phyloP scores from a whole-genome alignment of 208 protist species.

The Trypanosoma theileri region DNA sequence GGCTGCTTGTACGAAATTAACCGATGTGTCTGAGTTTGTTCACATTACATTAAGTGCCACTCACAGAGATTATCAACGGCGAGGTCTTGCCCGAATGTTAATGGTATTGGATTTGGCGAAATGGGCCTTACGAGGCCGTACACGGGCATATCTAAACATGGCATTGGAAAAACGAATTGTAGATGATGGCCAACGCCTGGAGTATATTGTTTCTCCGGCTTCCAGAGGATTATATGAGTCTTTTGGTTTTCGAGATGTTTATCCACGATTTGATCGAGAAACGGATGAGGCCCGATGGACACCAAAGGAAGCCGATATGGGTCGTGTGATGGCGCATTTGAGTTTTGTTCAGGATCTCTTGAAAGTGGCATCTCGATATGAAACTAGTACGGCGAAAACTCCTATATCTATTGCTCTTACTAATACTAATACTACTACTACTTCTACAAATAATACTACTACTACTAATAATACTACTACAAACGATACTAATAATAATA shows the following conservation, averaged over 20 bases:
- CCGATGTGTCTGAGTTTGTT: constrained; percentile 77
- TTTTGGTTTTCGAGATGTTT: constrained; percentile 78
- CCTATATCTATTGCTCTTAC: neutral
- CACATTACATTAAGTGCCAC: constrained; percentile 87
- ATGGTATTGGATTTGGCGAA: constrained; percentile 75
- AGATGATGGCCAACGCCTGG: constrained; percentile 52
- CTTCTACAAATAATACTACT: too few relatives aligned
- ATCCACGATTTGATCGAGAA: constrained; percentile 65
- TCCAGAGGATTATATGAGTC: constrained; percentile 67
- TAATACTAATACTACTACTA: too few relatives aligned
- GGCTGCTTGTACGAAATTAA: constrained; percentile 51
- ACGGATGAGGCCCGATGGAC: constrained; percentile 73
- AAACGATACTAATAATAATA: neutral
- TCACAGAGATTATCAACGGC: constrained; percentile 45
- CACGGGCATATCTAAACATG: constrained; percentile 80
- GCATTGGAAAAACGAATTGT: constrained; percentile 81
- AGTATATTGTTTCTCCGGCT: constrained; percentile 57
- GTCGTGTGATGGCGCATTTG: constrained; percentile 78
- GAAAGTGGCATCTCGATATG: constrained; percentile 22
- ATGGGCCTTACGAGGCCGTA: constrained; percentile 78
- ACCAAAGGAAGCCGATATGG: constrained; percentile 77
- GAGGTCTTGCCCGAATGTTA: constrained; percentile 62
- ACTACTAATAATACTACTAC: too few relatives aligned
- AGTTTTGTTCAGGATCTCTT: constrained; percentile 50
- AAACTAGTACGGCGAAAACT: constrained; percentile 1